phyloP scores from a whole-genome alignment of 805 yeast species.

The Kazachstania kunashirensis region DNA sequence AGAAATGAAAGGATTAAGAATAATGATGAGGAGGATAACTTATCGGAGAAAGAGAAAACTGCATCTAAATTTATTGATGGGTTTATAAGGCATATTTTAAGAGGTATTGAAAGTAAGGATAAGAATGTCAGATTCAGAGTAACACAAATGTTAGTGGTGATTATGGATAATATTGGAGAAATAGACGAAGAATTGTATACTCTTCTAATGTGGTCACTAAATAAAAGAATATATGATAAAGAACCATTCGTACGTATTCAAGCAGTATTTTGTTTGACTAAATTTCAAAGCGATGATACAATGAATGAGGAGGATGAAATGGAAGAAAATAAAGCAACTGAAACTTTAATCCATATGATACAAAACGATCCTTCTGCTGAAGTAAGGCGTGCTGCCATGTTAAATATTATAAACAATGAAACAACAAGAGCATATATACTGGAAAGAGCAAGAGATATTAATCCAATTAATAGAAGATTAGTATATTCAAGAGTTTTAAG shows the following conservation, averaged over 20 bases:
- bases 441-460: constrained; percentile 76
- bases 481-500: constrained; percentile 61
- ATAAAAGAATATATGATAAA: constrained; percentile 58
- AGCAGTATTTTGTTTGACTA: constrained; percentile 69
- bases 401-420: constrained; percentile 51
- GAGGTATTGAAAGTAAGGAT: constrained; percentile 71
- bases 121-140: constrained; percentile 71
- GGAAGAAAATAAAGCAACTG: constrained; percentile 37
- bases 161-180: constrained; percentile 64
- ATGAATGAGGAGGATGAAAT: constrained; percentile 12
- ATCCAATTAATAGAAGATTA: constrained; percentile 58
- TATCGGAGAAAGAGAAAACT: constrained; percentile 33
- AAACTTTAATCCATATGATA: constrained; percentile 40
- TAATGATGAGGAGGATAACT: constrained; percentile 19
- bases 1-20: constrained; percentile 8
- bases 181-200: constrained; percentile 65
- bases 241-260: constrained; percentile 75
- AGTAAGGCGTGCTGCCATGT: constrained; percentile 74
- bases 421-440: constrained; percentile 49
- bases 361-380: constrained; percentile 80
- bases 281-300: constrained; percentile 51
- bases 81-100: constrained; percentile 55
- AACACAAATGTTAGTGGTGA: constrained; percentile 61
- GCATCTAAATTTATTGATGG: constrained; percentile 48
- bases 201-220: constrained; percentile 48